Evolutionary conservation across 768 basidiomycete genomes (phyloP), one percentile per base, ranked within the genome.

Genomic region (Boletus edulis): DNA sequence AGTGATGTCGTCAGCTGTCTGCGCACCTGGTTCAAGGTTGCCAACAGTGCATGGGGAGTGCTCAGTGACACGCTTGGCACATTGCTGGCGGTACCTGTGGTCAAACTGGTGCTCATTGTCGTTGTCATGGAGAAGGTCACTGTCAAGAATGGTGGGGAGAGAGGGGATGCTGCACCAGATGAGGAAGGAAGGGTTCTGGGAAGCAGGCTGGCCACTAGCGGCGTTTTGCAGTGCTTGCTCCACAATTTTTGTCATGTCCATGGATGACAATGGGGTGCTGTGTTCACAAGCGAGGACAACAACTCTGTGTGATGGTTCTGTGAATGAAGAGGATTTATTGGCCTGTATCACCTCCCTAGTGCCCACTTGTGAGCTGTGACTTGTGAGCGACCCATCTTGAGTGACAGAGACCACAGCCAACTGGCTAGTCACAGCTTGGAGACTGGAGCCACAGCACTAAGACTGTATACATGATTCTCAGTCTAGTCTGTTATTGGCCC

Each of bases 1-100:
- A 14, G 37, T 3, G 3, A 15, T 2, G 38, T 7, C 32, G 54
- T 34, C 22, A 42, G 1, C 49, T 67, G 65, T 55, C 65, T 54
- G 27, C 55, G 60, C 52, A 57, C 49, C 27, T 49, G 43, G 22
- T 35, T 3, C 15, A 3, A 29, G 11, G 35, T 14, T 42, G 20
- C 32, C 20, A 43, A 31, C 22, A 58, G 42, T n/a, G 44, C 14
- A 48, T 49, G 41, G 18, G 51, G 31, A 38, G 39, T 46, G 32
- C 45, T 41, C 31, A 12, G 49, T 4, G 50, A 49, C 29, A 15
- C 35, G 43, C 31, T 46, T 34, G 50, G 47, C 1, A 32, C 2
- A 39, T 13, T 39, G 29, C 35, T 13, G 31, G 17, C 34, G 15
- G 49, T 22, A 29, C 9, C 12, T 14, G 43, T 9, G 14, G 40